phyloP scores from a whole-genome alignment of 352 stramenopile genomes.

The Pythium monospermum region DNA sequence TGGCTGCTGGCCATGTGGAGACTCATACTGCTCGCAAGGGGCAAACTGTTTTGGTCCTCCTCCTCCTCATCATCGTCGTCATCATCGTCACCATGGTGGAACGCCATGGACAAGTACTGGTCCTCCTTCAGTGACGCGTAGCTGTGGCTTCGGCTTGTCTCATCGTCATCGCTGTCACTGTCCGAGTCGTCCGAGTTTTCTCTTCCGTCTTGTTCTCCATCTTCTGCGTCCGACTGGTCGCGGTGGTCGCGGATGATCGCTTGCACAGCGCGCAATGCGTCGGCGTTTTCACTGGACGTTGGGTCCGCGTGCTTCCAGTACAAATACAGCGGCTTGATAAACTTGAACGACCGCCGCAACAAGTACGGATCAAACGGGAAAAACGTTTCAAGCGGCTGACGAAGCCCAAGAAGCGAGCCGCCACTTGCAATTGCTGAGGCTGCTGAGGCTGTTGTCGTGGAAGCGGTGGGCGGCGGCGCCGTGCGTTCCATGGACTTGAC shows the following conservation, averaged over 20 bases:
- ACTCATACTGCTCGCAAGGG: no score
- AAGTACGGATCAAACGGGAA: conserved; percentile 98
- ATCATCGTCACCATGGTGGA: conserved; percentile 7
- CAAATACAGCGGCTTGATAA: conserved; percentile 91
- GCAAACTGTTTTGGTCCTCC: no score
- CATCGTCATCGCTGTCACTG: conserved; percentile 28
- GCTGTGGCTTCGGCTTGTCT: conserved; percentile 33
- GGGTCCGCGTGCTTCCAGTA: conserved; percentile 92
- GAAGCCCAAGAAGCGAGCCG: conserved; percentile 35
- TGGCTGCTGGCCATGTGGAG: no score
- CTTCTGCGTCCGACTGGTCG: conserved; percentile 41
- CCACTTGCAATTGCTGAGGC: conserved; percentile 19
- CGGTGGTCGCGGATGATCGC: conserved; percentile 55
- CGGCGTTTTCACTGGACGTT: conserved; percentile 62
- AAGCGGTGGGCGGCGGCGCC: conserved; percentile 35
- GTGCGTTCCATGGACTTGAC: conserved; percentile 69
- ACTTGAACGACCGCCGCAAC: conserved; percentile 89
- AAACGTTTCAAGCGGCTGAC: conserved; percentile 83
- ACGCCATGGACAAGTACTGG: conserved; percentile 45
- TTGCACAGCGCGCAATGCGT: conserved; percentile 58
- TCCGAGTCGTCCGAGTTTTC: conserved; percentile 23
- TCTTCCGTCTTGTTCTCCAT: conserved; percentile 40
- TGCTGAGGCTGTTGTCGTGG: conserved; percentile 16
- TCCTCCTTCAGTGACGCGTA: conserved; percentile 36
- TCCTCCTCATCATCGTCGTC: no score